Base-by-base conservation (phyloP, 306 rosid genomes). In the Corylus avellana region DNA sequence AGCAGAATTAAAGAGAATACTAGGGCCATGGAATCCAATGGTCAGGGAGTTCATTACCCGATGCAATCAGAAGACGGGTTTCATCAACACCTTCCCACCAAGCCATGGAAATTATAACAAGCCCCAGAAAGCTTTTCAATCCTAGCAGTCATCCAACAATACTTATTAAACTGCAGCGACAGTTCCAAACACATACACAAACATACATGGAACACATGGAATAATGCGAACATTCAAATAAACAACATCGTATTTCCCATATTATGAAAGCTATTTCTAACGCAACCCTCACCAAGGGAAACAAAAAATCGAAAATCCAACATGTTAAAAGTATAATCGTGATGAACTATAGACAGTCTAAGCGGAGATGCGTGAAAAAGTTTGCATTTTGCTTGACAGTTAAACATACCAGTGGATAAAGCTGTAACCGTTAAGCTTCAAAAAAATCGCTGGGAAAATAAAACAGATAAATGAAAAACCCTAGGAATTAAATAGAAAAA, bases 21-120 rank as follows among this genome's bases (percentile, higher is more conserved):
- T 46, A 25, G 16, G 16, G n/a, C 14, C 32, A 16, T 2, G 49
- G 35, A 68, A 27, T 3, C n/a, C 68, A 68, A 29, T 14, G 27
- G 27, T 32, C 2, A 62, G 22, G 50, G 73, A 72, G 29, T 20
- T 18, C 29, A 32, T 70, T 83, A 90, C 98, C 95, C 1, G 94
- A 84, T 6, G 97, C 94, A 46, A 95, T 77, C 72, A 95, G 89
- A 83, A 92, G 85, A 25, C 98, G 91, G 18, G 86, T 67, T 83
- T 92, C 97, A 18, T 90, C 90, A 71, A 62, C 79, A 46, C 89
- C 91, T 73, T 94, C 86, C 63, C 81, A 89, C 92, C 90, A 90
- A 49, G 79, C 82, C 98, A 95, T 92, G 46, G 63, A 78, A 77
- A 75, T 25, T 64, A 48, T 70, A 55, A 55, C 27, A 35, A 39